Conservation (phyloP, 129 eudicot genomes). For the Calendula officinalis region DNA sequence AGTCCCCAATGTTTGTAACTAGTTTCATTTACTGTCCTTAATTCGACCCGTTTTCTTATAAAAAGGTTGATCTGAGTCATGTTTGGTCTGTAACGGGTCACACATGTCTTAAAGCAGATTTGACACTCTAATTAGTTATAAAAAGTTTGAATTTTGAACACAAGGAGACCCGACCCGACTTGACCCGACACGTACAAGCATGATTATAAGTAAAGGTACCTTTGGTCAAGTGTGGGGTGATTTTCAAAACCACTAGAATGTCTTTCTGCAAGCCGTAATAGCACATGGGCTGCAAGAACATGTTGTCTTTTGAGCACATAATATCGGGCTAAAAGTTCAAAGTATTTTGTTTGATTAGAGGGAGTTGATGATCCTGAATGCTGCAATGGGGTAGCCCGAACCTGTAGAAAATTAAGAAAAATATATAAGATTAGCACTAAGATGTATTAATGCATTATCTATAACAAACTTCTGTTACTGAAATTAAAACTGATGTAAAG, state of each 20-base stretch:
- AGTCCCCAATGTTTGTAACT: too few species aligned
- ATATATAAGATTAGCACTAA: slow-evolving; percentile 1
- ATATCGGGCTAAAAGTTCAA: slow-evolving; percentile 94
- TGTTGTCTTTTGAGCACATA: slow-evolving; percentile 92
- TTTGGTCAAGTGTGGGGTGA: slow-evolving; percentile 71
- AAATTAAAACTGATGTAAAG: background rate
- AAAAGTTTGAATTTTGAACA: background rate
- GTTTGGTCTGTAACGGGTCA: background rate
- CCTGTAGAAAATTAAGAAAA: slow-evolving; percentile 27
- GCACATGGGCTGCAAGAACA: slow-evolving; percentile 89
- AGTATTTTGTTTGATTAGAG: slow-evolving; percentile 69
- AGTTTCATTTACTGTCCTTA: too few species aligned
- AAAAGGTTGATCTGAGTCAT: too few species aligned
- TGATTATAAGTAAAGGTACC: slow-evolving; percentile 37
- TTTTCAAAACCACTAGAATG: slow-evolving; percentile 56
- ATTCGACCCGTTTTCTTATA: too few species aligned
- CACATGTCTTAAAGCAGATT: background rate
- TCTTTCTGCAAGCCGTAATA: slow-evolving; percentile 81
- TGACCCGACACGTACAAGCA: background rate
- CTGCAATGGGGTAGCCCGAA: slow-evolving; percentile 44
- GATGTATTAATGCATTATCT: background rate
- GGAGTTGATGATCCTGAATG: slow-evolving; percentile 50
- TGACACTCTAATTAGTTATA: background rate
- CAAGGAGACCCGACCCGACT: background rate
- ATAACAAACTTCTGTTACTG: background rate